A percentile compares a stretch with the other conserved stretches of the same genome.
These are phyloP conservation scores for Nothophytophthora sp. DNA, from an alignment of 352 stramenopile genomes.

Conservation along the genomic window DNA sequence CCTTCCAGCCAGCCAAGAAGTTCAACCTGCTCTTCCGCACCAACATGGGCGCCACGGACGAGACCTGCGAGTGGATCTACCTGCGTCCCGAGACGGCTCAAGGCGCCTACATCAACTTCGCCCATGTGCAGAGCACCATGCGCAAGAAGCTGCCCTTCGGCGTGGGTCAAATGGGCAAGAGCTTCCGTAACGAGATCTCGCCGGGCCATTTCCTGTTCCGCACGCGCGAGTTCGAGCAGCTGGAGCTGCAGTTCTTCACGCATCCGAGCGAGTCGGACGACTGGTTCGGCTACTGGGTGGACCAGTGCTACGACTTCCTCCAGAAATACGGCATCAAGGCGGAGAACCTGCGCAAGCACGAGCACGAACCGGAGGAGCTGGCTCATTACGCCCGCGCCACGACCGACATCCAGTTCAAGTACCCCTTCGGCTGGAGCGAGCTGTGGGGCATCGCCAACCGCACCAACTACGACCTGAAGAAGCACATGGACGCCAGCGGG, in stretches of 20 bases:
- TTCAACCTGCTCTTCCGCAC: slow-evolving; percentile 99
- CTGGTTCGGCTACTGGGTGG: slow-evolving; percentile 92
- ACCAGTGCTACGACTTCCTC: slow-evolving; percentile 91
- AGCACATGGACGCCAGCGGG: slow-evolving; percentile 93
- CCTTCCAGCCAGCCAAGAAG: slow-evolving; percentile 85
- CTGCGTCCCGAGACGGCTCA: slow-evolving; percentile 98
- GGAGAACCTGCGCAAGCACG: slow-evolving; percentile 92
- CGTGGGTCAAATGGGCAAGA: slow-evolving; percentile 97
- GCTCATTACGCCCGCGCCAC: slow-evolving; percentile 97
- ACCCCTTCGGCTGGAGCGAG: slow-evolving; percentile 97
- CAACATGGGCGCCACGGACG: slow-evolving; percentile 92
- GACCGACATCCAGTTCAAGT: slow-evolving; percentile 98
- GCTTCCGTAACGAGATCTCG: slow-evolving; percentile 99
- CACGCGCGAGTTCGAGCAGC: slow-evolving; percentile 98
- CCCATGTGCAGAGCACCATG: slow-evolving; percentile 92
- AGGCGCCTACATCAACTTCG: slow-evolving; percentile 98
- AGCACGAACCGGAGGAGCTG: slow-evolving; percentile 92
- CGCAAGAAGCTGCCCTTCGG: slow-evolving; percentile 95
- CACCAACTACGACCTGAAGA: slow-evolving; percentile 96
- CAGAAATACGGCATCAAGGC: slow-evolving; percentile 87
- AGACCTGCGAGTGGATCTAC: slow-evolving; percentile 92
- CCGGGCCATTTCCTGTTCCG: slow-evolving; percentile 97
- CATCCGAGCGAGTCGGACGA: slow-evolving; percentile 71
- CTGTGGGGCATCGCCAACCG: slow-evolving; percentile 97
- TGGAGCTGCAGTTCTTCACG: slow-evolving; percentile 92